These are phyloP conservation scores for Akanthomyces lecanii DNA, from an alignment of 2,329 filamentous ascomycete genomes.

Conservation along the genomic window DNA sequence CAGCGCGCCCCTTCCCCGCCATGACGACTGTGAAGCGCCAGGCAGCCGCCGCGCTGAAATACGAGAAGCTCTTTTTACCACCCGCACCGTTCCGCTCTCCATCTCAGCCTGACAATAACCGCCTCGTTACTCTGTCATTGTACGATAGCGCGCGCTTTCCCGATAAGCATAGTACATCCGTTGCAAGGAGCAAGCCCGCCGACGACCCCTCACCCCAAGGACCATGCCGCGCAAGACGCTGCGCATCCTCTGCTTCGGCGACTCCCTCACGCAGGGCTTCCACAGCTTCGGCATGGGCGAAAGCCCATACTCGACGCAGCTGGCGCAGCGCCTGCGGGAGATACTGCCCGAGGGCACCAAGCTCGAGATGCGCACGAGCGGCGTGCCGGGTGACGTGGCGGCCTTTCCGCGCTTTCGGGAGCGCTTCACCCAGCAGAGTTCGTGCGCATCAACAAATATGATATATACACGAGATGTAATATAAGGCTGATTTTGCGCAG, in stretches of 20 bases:
- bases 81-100: not conserved
- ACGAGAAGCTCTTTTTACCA: not conserved
- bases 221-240: slow-evolving; percentile 34
- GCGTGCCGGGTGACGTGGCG: slow-evolving; percentile 49
- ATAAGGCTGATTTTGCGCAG: not conserved
- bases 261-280: slow-evolving; percentile 60
- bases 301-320: slow-evolving; percentile 50
- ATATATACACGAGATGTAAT: no score
- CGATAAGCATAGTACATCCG: no score
- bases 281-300: slow-evolving; percentile 36
- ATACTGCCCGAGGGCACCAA: slow-evolving; percentile 38
- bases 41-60: not conserved
- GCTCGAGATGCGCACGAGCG: slow-evolving; percentile 45
- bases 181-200: no score
- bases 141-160: no score
- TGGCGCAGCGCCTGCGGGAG: slow-evolving; percentile 43
- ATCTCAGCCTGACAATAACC: not conserved
- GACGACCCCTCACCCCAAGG: not conserved
- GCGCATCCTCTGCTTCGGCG: slow-evolving; percentile 60
- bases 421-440: slow-evolving; percentile 35
- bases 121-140: no score
- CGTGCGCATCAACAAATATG: slow-evolving; percentile 14
- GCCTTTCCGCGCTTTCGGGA: slow-evolving; percentile 28
- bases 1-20: not conserved
- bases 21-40: not conserved